Evolutionary conservation across 2,329 filamentous ascomycete species (phyloP).

Genomic region (Alternaria sp.): DNA sequence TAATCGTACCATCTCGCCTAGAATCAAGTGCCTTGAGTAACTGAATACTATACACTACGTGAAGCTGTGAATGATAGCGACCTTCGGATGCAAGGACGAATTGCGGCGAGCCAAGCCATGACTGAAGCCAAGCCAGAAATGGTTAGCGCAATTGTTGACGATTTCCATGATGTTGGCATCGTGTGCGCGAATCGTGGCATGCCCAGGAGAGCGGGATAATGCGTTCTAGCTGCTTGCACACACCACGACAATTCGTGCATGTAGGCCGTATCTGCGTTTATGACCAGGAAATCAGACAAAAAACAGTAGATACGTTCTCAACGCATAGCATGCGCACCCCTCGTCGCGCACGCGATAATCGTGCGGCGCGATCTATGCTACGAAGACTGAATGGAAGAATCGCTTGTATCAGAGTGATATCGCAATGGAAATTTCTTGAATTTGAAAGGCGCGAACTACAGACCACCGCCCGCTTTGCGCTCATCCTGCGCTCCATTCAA

Average conservation of each 20-base stretch:
- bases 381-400: not conserved
- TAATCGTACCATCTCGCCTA: constrained; percentile 60
- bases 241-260: not conserved
- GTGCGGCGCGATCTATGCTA: not conserved
- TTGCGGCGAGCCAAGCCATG: not conserved
- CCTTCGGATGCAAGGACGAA: not conserved
- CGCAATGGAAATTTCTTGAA: not conserved
- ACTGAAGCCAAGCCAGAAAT: constrained; percentile 2
- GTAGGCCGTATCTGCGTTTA: too few species aligned
- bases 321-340: not conserved
- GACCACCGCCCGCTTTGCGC: not conserved
- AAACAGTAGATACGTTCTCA: not conserved
- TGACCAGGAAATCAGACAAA: not conserved
- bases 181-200: constrained; percentile 2
- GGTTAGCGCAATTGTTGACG: constrained; percentile 17
- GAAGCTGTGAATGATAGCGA: constrained; percentile 1
- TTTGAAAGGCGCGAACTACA: not conserved
- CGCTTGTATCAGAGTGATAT: not conserved
- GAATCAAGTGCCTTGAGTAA: not conserved
- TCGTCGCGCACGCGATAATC: not conserved
- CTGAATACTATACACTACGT: constrained; percentile 6
- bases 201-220: not conserved
- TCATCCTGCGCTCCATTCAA: not conserved
- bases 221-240: not conserved
- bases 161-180: constrained; percentile 15